Evolutionary conservation across 768 basidiomycete genomes (phyloP), one percentile per base, ranked within the genome.

Genomic region (Cystobasidium onofrii): DNA sequence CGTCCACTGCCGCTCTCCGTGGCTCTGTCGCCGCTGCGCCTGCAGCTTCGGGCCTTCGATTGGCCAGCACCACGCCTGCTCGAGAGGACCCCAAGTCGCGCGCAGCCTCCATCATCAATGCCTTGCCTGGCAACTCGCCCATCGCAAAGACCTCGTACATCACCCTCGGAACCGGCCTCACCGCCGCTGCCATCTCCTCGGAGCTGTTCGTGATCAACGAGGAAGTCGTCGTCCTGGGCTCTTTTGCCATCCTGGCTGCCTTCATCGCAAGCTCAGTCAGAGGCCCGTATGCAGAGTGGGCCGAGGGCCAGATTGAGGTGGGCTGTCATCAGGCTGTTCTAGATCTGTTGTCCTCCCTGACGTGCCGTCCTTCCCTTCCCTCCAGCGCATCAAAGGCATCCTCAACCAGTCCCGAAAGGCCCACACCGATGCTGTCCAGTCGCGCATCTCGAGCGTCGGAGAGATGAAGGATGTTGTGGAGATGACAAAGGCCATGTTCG

Each of bases 181-280:
- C 88, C 71, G 95, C 94, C 18, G 86, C 92, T 6, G 94, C 93
- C 80, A 93, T 98, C 83, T 95, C 92, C 17, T 90, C 92, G 81
- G 94, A 99, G 83, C 87, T 98, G 64, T 97, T 97, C 80, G 95
- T 99, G 74, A 87, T 95, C 80, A 96, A 96, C 81, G 94, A 97
- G 82, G 96, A 98, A 85, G 88, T 46, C 65, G 55, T 61, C 18
- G 65, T 67, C 52, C 76, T 33, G 74, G n/a, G 50, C 3, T 67
- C 62, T 66, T 75, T 75, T 44, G 76, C 75, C 75, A 73, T 75
- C 73, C 76, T 74, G 74, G 54, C 75, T 65, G 70, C 76, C 12
- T 75, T 75, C 75, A 73, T 76, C 65, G 74, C 76, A 75, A 64
- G 76, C 77, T 84, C 86, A 64, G 84, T 91, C 78, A 87, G 88